Conservation (phyloP, 2,329 filamentous ascomycete genomes). For the Penicillium frequentans region DNA sequence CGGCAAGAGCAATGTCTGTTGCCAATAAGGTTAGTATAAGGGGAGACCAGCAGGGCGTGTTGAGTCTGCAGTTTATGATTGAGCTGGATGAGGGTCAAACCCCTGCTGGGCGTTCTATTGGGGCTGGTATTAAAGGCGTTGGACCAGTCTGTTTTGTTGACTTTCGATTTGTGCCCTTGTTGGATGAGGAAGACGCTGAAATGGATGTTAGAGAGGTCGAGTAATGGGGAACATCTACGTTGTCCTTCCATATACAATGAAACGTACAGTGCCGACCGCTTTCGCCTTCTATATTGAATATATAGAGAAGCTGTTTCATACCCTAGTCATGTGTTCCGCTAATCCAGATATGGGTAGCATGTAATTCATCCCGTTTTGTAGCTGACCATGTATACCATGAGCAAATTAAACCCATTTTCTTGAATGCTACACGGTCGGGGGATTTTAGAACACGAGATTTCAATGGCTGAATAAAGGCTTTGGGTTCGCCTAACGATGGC, state of each 20-base stretch:
- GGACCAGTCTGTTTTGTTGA: conserved; percentile 48
- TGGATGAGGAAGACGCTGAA: conserved; percentile 42
- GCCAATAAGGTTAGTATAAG: conserved; percentile 90
- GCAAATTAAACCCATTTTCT: too few relatives aligned
- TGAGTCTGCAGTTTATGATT: conserved; percentile 96
- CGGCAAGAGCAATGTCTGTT: conserved; percentile 86
- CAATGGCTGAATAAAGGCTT: too few relatives aligned
- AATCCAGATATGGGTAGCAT: too few relatives aligned
- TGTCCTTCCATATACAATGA: not conserved
- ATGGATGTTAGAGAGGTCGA: conserved; percentile 16
- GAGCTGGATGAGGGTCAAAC: conserved; percentile 65
- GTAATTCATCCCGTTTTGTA: too few relatives aligned
- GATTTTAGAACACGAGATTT: too few relatives aligned
- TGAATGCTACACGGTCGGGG: too few relatives aligned
- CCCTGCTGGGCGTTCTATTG: conserved; percentile 30
- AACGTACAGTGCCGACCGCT: not conserved
- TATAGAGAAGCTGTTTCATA: too few relatives aligned
- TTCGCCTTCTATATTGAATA: too few relatives aligned
- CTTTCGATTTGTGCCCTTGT: conserved; percentile 48
- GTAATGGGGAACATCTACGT: conserved; percentile 5
- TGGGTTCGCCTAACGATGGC: too few relatives aligned
- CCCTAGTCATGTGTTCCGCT: too few relatives aligned
- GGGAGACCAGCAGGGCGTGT: conserved; percentile 81
- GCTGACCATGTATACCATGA: too few relatives aligned
- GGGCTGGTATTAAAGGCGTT: conserved; percentile 19